Evolutionary conservation across 1,284 basidiomycete genomes (phyloP).

Genomic region (Prillingera fragicola): DNA sequence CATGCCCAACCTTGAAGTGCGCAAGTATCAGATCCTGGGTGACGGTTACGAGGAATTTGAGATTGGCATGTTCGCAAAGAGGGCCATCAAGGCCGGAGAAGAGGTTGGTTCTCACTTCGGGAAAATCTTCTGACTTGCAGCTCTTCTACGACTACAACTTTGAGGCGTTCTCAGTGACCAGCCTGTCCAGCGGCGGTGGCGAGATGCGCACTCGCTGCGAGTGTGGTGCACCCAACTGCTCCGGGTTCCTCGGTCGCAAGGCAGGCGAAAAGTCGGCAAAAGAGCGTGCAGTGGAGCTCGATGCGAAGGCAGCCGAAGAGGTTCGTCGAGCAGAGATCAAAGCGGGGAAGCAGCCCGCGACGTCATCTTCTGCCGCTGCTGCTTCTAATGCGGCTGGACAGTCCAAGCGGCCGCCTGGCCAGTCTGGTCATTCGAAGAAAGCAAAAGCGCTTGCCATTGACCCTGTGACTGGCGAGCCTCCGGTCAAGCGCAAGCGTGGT

Average conservation of each 20-base stretch:
- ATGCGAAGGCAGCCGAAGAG: background rate
- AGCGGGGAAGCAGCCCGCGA: slow-evolving; percentile 1
- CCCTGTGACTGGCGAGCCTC: background rate
- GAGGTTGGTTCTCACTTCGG: slow-evolving; percentile 43
- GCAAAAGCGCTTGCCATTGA: background rate
- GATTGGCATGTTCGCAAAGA: slow-evolving; percentile 47
- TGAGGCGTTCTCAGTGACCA: slow-evolving; percentile 35
- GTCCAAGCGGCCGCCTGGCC: background rate
- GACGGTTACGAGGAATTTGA: slow-evolving; percentile 50
- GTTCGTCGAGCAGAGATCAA: background rate
- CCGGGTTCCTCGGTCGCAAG: slow-evolving; percentile 44
- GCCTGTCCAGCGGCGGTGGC: slow-evolving; percentile 16
- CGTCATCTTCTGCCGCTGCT: background rate
- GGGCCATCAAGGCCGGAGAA: slow-evolving; percentile 48
- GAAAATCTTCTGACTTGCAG: slow-evolving; percentile 4
- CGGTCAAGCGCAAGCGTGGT: slow-evolving; percentile 1
- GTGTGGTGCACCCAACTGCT: slow-evolving; percentile 46
- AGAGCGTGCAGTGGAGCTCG: slow-evolving; percentile 20
- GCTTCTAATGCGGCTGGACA: background rate
- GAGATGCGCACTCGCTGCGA: slow-evolving; percentile 42
- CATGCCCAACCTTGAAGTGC: slow-evolving; percentile 47
- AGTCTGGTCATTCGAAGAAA: slow-evolving; percentile 2
- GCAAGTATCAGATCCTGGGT: slow-evolving; percentile 42
- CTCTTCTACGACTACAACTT: slow-evolving; percentile 49
- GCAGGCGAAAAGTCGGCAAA: slow-evolving; percentile 28